Evolutionary conservation across 2,329 filamentous ascomycete species (phyloP).

Genomic region (Clonostachys rhizophaga): DNA sequence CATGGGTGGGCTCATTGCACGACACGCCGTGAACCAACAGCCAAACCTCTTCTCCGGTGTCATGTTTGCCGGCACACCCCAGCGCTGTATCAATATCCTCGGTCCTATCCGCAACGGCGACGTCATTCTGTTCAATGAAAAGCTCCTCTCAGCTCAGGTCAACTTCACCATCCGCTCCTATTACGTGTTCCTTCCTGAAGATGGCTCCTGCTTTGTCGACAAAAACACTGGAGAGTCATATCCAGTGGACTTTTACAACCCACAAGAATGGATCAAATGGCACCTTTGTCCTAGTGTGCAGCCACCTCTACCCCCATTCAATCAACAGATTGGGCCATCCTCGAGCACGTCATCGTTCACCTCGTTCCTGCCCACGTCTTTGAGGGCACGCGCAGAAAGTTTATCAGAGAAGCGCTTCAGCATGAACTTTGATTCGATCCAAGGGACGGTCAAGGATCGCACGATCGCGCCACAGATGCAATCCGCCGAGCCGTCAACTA

Average conservation of each 20-base stretch:
- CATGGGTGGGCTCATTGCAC: constrained; percentile 80
- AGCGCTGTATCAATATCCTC: constrained; percentile 85
- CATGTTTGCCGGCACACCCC: constrained; percentile 78
- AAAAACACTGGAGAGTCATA: constrained; percentile 76
- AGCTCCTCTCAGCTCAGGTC: constrained; percentile 85
- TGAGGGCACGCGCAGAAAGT: constrained; percentile 39
- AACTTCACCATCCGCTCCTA: constrained; percentile 89
- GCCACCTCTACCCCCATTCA: constrained; percentile 57
- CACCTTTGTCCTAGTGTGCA: constrained; percentile 72
- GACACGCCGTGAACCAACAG: constrained; percentile 79
- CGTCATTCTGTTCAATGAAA: constrained; percentile 82
- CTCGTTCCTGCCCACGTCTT: constrained; percentile 35
- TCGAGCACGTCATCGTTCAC: constrained; percentile 37
- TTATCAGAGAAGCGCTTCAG: constrained; percentile 21
- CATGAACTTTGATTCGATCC: background rate
- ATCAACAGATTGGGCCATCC: constrained; percentile 18
- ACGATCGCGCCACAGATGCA: constrained; percentile 19
- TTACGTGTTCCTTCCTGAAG: constrained; percentile 79
- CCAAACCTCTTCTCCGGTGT: constrained; percentile 86
- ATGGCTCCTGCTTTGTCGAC: constrained; percentile 84
- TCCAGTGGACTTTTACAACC: constrained; percentile 77
- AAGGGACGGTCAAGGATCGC: constrained; percentile 23
- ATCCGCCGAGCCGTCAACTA: background rate
- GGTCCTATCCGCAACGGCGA: constrained; percentile 90
- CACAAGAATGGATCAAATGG: constrained; percentile 74